Evolutionary conservation across 2,329 filamentous ascomycete species (phyloP).

Genomic region (Chrysoporthe puriensis): DNA sequence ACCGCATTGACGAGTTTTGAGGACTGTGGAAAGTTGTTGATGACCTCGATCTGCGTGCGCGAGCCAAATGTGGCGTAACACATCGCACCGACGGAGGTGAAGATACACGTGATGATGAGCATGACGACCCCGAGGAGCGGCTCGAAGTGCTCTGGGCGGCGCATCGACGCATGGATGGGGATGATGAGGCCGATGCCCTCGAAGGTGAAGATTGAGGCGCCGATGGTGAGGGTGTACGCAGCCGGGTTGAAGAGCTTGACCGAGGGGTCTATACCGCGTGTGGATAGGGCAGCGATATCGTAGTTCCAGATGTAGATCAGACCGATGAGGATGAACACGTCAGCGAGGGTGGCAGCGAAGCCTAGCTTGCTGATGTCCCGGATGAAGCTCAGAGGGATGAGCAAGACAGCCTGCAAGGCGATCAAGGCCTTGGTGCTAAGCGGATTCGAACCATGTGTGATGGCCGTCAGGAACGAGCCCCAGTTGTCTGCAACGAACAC

Average conservation of each 20-base stretch:
- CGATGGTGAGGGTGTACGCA: constrained; percentile 71
- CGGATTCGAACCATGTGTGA: constrained; percentile 53
- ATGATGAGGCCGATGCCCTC: constrained; percentile 78
- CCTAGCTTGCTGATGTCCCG: constrained; percentile 77
- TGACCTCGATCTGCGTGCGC: constrained; percentile 72
- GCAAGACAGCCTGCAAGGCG: constrained; percentile 63
- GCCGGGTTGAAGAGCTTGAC: constrained; percentile 72
- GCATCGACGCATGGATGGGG: constrained; percentile 78
- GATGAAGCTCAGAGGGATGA: constrained; percentile 71
- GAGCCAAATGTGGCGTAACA: constrained; percentile 76
- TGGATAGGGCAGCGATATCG: constrained; percentile 61
- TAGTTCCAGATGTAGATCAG: constrained; percentile 75
- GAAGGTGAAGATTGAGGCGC: constrained; percentile 77
- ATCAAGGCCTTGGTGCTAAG: constrained; percentile 64
- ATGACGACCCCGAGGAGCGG: constrained; percentile 70
- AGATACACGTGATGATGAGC: constrained; percentile 73
- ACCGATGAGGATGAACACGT: constrained; percentile 72
- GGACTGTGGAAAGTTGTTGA: constrained; percentile 74
- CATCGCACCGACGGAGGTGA: constrained; percentile 71
- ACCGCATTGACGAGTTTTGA: constrained; percentile 75
- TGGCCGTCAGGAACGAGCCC: constrained; percentile 67
- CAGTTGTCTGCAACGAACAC: constrained; percentile 80
- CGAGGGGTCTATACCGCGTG: constrained; percentile 59
- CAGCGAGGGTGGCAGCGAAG: constrained; percentile 68
- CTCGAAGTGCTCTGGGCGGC: constrained; percentile 68